phyloP scores from a whole-genome alignment of 805 yeast genomes.

The Wickerhamiella kurtzmanii region DNA sequence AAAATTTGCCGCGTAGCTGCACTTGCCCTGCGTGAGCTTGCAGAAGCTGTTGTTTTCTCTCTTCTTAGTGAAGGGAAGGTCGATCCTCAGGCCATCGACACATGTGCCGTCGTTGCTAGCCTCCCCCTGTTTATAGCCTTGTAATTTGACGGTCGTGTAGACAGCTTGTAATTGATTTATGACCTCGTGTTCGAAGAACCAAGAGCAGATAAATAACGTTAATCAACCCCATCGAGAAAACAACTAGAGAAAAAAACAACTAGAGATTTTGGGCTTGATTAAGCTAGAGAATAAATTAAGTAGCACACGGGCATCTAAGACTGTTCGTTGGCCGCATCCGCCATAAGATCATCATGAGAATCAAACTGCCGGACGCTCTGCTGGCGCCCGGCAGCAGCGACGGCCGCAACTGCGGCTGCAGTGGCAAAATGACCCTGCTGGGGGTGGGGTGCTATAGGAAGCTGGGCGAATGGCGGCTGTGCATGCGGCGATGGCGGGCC shows the following conservation, averaged over 20 bases:
- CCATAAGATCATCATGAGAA: background rate
- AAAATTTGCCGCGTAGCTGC: constrained; percentile 2
- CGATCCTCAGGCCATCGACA: constrained; percentile 6
- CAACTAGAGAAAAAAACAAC: too few species aligned
- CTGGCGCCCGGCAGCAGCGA: background rate
- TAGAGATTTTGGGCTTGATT: background rate
- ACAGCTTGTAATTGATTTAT: too few species aligned
- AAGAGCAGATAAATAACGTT: too few species aligned
- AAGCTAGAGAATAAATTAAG: background rate
- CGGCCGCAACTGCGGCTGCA: background rate
- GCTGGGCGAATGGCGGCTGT: background rate
- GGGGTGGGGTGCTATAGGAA: background rate
- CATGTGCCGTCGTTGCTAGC: constrained; percentile 4
- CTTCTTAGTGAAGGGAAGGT: constrained; percentile 8
- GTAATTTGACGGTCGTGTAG: too few species aligned
- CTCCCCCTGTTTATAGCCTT: background rate
- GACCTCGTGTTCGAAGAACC: too few species aligned
- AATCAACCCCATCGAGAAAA: too few species aligned
- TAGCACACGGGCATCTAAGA: background rate
- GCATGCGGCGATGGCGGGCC: background rate
- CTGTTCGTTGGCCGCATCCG: background rate
- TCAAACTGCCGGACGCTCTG: background rate
- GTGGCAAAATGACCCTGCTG: background rate
- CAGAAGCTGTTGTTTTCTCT: constrained; percentile 13
- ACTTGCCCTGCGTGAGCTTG: constrained; percentile 16